phyloP scores from a whole-genome alignment of 208 protist genomes.

The Naegleria gruberi region DNA sequence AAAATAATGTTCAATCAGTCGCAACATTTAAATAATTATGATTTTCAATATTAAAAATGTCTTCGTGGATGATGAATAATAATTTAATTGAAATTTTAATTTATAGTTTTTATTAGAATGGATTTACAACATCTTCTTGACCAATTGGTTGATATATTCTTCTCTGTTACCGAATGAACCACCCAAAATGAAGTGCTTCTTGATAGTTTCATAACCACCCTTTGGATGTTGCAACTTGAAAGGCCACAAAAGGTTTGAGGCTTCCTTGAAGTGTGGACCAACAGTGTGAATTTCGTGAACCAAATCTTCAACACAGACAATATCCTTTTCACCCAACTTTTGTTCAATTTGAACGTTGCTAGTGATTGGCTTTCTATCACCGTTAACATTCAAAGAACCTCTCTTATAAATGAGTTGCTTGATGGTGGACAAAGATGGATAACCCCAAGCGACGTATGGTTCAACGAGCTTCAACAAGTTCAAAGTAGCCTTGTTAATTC shows the following conservation, averaged over 20 bases:
- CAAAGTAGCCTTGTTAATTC: slow-evolving; percentile 97
- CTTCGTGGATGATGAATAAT: too few species aligned
- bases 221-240: slow-evolving; percentile 91
- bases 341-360: slow-evolving; percentile 89
- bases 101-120: not conserved
- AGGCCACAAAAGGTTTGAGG: slow-evolving; percentile 95
- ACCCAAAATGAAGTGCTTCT: slow-evolving; percentile 96
- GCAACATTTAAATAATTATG: too few species aligned
- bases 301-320: slow-evolving; percentile 98
- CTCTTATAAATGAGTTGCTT: slow-evolving; percentile 98
- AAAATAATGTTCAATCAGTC: too few species aligned
- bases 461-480: slow-evolving; percentile 97
- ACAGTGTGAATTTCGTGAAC: slow-evolving; percentile 99
- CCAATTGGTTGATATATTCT: slow-evolving; percentile 94
- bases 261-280: slow-evolving; percentile 95
- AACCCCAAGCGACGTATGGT: slow-evolving; percentile 98
- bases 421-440: slow-evolving; percentile 92
- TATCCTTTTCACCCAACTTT: slow-evolving; percentile 78
- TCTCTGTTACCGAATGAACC: slow-evolving; percentile 98
- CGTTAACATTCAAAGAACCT: slow-evolving; percentile 92
- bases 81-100: not conserved
- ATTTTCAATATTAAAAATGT: too few species aligned
- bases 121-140: slow-evolving; percentile 93
- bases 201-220: slow-evolving; percentile 91
- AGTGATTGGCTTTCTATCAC: slow-evolving; percentile 90